A percentile compares a stretch with the other conserved stretches of the same genome.
phyloP scores from a whole-genome alignment of 768 basidiomycete species.

The Boletus vermiculosoides region DNA sequence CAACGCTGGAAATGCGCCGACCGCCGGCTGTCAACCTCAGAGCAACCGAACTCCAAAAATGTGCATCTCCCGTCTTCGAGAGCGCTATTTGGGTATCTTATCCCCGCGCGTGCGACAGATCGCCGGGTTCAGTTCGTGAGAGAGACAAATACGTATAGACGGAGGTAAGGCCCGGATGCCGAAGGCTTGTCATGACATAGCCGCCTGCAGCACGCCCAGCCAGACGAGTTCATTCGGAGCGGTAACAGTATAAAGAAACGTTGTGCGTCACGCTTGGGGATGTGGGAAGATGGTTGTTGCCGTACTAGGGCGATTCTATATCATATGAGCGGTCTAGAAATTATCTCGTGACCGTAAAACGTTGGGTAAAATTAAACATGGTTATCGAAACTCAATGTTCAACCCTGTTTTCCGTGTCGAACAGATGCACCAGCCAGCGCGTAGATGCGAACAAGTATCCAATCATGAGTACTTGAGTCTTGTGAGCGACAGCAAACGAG shows the following conservation, averaged over 20 bases:
- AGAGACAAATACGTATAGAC: not conserved
- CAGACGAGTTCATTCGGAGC: not conserved
- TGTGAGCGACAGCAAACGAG: not conserved
- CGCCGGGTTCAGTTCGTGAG: not conserved
- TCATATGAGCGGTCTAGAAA: not conserved
- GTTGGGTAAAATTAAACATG: not conserved
- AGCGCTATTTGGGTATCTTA: not conserved
- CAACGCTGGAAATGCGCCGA: not conserved
- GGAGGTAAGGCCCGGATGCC: not conserved
- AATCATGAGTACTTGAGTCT: no score
- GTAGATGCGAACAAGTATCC: not conserved
- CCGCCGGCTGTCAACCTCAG: not conserved
- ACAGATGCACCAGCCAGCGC: not conserved
- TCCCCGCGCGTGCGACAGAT: not conserved
- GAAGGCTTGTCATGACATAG: not conserved
- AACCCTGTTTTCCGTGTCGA: not conserved
- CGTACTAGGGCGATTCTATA: no score
- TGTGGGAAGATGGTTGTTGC: not conserved
- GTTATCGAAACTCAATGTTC: not conserved
- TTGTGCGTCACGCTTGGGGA: not conserved
- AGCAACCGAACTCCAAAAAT: not conserved
- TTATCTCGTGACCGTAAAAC: not conserved
- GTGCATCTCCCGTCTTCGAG: not conserved
- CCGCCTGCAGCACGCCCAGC: not conserved
- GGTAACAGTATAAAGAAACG: not conserved